phyloP scores from a whole-genome alignment of 345 rosid species.

The Boechera divaricarpa region DNA sequence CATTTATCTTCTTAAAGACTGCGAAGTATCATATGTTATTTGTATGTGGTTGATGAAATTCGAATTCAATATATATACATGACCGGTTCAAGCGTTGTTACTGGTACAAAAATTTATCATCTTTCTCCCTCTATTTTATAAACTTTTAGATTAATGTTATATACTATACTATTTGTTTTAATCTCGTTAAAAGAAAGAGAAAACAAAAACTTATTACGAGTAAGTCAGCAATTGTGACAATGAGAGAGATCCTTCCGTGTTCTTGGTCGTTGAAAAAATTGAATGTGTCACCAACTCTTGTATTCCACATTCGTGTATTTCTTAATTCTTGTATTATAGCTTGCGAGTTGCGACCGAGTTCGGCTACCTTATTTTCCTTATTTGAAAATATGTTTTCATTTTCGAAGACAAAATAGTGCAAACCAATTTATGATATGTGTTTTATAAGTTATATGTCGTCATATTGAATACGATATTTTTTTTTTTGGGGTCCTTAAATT shows the following conservation, averaged over 20 bases:
- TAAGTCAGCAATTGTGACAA: conserved; percentile 40
- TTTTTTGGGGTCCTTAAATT: not conserved
- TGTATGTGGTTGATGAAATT: not conserved
- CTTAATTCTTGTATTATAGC: not conserved
- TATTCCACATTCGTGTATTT: not conserved
- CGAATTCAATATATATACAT: not conserved
- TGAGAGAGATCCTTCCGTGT: conserved; percentile 24
- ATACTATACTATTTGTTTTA: not conserved
- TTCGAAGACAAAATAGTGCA: conserved; percentile 16
- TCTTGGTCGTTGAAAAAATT: conserved; percentile 17
- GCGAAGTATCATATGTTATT: not conserved
- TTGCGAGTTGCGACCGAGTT: conserved; percentile 28
- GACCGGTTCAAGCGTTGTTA: not conserved
- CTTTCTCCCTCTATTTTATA: not conserved
- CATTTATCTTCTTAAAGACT: not conserved
- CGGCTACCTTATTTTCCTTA: conserved; percentile 14
- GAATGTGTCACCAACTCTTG: conserved; percentile 22
- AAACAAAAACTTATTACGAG: not conserved
- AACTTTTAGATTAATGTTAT: not conserved
- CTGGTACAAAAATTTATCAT: not conserved
- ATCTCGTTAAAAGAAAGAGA: not conserved
- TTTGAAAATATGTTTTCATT: conserved; percentile 9
- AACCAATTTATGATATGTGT: not conserved
- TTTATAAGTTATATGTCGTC: not conserved
- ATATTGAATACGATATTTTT: not conserved